Evolutionary conservation across 2,329 filamentous ascomycete species (phyloP), one percentile per base, ranked within the genome.

Genomic region (Parafenestella ontariensis): DNA sequence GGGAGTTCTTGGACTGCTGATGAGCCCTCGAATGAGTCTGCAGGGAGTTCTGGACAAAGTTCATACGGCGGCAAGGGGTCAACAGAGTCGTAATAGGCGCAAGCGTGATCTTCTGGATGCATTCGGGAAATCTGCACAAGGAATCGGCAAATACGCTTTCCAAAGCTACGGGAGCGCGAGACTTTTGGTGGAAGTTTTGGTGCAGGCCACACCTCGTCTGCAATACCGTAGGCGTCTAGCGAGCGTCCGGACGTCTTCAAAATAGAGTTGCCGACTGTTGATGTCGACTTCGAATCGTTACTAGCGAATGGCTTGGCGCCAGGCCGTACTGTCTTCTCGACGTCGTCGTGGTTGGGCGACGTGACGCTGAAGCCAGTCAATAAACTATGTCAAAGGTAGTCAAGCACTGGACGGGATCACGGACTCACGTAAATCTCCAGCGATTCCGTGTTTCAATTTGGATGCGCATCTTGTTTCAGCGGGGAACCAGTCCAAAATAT

Each of bases 401-500:
- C 5, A 28, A 49, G 11, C 11, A 23, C 11, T 20, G 29, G 21
- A 44, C 21, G 37, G 47, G 31, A 29, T 13, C 31, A 58, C 40
- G 39, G 20, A 54, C 58, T 51, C 51, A 59, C 58, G 46, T 52
- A 46, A 53, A 46, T 33, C 11, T 39, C 49, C 46, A 55, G 24
- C 51, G 40, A 23, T 29, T 47, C 13, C 41, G 55, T 20, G 49
- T 48, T 26, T 61, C 46, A 17, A 58, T 46, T 13, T 49, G 39
- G 18, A 59, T 45, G 24, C 37, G 51, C 59, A 62, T 62, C 5
- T 43, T 59, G 42, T 40, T 33, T 49, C 10, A 5, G 23, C n/a
- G 53, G 49, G 50, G 33, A 37, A 18, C 9, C 23, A 11, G 41
- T 50, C 50, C 31, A 46, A n/a, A 47, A 49, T 54, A 57, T 44